phyloP scores from a whole-genome alignment of 1,284 basidiomycete species.

The Pseudozyma sp. region DNA sequence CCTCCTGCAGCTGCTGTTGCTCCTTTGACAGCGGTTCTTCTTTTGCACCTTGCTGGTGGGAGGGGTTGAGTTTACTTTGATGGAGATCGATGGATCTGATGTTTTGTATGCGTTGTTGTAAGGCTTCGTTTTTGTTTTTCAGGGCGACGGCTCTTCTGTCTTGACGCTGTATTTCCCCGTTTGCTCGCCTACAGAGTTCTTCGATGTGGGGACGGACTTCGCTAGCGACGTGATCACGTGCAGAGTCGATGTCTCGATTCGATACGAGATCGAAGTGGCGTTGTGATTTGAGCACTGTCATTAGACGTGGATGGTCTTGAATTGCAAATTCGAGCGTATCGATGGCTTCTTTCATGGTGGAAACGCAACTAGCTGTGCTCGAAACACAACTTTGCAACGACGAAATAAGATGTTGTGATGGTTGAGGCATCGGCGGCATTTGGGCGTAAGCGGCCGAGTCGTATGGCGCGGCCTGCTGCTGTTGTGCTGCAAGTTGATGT shows the following conservation, averaged over 20 bases:
- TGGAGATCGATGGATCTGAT: constrained; percentile 35
- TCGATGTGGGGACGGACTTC: constrained; percentile 50
- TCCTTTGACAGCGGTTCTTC: background rate
- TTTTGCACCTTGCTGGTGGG: background rate
- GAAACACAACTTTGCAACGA: constrained; percentile 40
- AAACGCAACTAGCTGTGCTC: constrained; percentile 34
- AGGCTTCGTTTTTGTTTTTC: constrained; percentile 31
- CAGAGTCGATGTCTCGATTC: constrained; percentile 33
- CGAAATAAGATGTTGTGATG: constrained; percentile 37
- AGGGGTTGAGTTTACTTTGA: constrained; percentile 31
- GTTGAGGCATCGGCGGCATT: constrained; percentile 30
- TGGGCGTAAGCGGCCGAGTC: constrained; percentile 18
- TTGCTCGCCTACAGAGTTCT: constrained; percentile 37
- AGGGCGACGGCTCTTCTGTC: constrained; percentile 39
- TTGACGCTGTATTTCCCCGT: constrained; percentile 31
- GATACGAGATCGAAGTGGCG: constrained; percentile 48
- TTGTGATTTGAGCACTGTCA: constrained; percentile 45
- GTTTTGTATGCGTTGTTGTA: constrained; percentile 35
- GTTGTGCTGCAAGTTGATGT: constrained; percentile 21
- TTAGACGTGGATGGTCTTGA: constrained; percentile 47
- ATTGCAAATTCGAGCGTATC: constrained; percentile 38
- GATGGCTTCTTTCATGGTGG: constrained; percentile 35
- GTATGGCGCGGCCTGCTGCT: constrained; percentile 12
- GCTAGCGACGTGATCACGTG: constrained; percentile 38
- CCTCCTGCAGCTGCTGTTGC: constrained; percentile 2